Percentiles rank a stretch among this genome's conserved stretches.
These are phyloP conservation scores for Betula pendula DNA, from an alignment of 306 rosid genomes.

Conservation along the genomic window DNA sequence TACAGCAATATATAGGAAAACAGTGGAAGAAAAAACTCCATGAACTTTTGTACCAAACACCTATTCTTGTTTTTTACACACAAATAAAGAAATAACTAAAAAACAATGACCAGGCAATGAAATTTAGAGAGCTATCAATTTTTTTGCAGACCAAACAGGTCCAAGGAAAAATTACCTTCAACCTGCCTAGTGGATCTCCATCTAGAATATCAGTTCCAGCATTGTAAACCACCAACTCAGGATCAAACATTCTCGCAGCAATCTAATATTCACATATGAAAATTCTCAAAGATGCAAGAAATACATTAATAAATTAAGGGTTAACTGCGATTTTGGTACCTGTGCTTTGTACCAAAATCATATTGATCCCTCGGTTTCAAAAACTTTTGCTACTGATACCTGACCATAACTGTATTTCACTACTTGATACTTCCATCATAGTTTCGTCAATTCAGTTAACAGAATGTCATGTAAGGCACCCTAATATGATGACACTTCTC, in stretches of 20 bases:
- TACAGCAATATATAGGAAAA: constrained; percentile 24
- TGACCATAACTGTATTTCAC: too few species aligned
- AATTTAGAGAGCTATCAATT: constrained; percentile 22
- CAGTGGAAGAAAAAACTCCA: constrained; percentile 15
- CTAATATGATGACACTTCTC: too few species aligned
- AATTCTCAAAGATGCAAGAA: not conserved
- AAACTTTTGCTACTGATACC: too few species aligned
- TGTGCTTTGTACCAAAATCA: too few species aligned
- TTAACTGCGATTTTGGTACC: too few species aligned
- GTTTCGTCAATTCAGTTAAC: too few species aligned
- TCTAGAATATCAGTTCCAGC: constrained; percentile 97
- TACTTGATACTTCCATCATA: too few species aligned
- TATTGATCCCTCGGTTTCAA: too few species aligned
- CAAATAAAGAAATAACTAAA: constrained; percentile 5
- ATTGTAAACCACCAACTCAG: constrained; percentile 79
- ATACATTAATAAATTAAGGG: too few species aligned
- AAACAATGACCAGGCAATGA: constrained; percentile 19
- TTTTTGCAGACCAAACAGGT: constrained; percentile 21
- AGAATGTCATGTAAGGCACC: too few species aligned
- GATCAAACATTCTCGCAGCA: constrained; percentile 59
- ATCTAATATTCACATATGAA: constrained; percentile 41
- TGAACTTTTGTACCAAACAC: not conserved
- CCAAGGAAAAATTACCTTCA: constrained; percentile 58
- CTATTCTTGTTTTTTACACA: constrained; percentile 7
- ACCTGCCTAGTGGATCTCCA: constrained; percentile 86